These are phyloP conservation scores for Picea mariana DNA, from an alignment of 83 land plant species.

Conservation along the genomic window DNA sequence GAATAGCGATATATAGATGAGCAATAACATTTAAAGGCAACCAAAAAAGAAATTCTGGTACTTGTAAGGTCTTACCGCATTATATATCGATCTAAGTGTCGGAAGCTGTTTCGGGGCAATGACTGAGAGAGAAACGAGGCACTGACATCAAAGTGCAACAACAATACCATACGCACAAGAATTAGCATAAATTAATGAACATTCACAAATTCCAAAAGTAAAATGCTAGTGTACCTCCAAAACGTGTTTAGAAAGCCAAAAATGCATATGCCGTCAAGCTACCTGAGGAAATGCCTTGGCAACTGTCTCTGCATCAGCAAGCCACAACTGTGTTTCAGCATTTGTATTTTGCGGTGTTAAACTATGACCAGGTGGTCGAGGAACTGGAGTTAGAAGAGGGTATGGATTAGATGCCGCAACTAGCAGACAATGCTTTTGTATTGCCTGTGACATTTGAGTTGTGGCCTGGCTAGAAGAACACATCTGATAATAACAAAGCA, in stretches of 20 bases:
- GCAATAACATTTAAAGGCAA: too few relatives aligned
- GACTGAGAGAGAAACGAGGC: slow-evolving; percentile 76
- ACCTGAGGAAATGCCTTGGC: slow-evolving; percentile 88
- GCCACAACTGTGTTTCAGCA: slow-evolving; percentile 49
- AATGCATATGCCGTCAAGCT: not conserved
- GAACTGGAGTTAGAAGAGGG: slow-evolving; percentile 89
- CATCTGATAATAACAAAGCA: slow-evolving; percentile 54
- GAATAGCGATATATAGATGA: too few relatives aligned
- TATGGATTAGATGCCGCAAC: slow-evolving; percentile 91
- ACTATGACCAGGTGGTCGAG: slow-evolving; percentile 50
- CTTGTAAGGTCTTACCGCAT: not conserved
- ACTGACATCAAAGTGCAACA: slow-evolving; percentile 8
- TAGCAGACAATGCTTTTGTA: slow-evolving; percentile 81
- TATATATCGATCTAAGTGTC: slow-evolving; percentile 42
- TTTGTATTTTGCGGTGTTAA: slow-evolving; percentile 38
- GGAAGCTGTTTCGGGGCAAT: slow-evolving; percentile 92
- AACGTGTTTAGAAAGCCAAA: not conserved
- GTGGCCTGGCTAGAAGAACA: slow-evolving; percentile 47
- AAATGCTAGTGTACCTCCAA: not conserved
- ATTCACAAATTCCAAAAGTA: not conserved
- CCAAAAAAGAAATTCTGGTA: too few relatives aligned
- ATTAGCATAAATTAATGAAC: not conserved
- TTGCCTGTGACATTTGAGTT: slow-evolving; percentile 49
- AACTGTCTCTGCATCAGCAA: slow-evolving; percentile 90
- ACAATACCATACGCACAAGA: not conserved